Percentiles rank a stretch among this genome's conserved stretches.
These are phyloP conservation scores for Chaetomium globosum DNA, from an alignment of 2,329 filamentous ascomycete species.

Conservation along the genomic window DNA sequence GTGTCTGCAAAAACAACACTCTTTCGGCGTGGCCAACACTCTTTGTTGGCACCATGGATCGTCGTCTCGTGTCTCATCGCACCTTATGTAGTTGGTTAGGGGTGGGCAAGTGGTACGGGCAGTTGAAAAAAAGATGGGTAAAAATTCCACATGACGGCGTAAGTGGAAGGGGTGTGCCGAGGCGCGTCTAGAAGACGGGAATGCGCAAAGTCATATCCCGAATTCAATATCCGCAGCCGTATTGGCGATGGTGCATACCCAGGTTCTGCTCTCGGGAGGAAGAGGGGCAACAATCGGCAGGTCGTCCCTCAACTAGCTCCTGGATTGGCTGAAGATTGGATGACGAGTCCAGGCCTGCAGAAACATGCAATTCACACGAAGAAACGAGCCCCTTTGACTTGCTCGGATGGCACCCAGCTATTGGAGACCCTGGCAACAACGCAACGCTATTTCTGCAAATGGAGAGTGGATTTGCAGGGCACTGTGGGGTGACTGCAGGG, in stretches of 20 bases:
- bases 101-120: background rate
- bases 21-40: slow-evolving; percentile 2
- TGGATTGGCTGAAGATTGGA: slow-evolving; percentile 25
- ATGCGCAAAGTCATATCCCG: background rate
- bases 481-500: slow-evolving; percentile 27
- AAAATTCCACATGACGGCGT: background rate
- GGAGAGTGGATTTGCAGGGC: slow-evolving; percentile 18
- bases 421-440: slow-evolving; percentile 18
- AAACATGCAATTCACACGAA: slow-evolving; percentile 11
- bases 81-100: background rate
- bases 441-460: slow-evolving; percentile 24
- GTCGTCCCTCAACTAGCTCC: background rate
- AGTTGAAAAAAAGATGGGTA: background rate
- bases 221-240: slow-evolving; percentile 9
- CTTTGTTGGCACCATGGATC: background rate
- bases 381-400: slow-evolving; percentile 17
- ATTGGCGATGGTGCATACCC: slow-evolving; percentile 1
- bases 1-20: slow-evolving; percentile 1
- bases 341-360: slow-evolving; percentile 24
- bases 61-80: background rate
- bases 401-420: slow-evolving; percentile 14
- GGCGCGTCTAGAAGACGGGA: background rate
- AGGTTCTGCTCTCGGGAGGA: background rate
- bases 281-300: slow-evolving; percentile 18
- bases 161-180: background rate